phyloP scores from a whole-genome alignment of 2,329 filamentous ascomycete genomes.

The Talaromyces marneffei region DNA sequence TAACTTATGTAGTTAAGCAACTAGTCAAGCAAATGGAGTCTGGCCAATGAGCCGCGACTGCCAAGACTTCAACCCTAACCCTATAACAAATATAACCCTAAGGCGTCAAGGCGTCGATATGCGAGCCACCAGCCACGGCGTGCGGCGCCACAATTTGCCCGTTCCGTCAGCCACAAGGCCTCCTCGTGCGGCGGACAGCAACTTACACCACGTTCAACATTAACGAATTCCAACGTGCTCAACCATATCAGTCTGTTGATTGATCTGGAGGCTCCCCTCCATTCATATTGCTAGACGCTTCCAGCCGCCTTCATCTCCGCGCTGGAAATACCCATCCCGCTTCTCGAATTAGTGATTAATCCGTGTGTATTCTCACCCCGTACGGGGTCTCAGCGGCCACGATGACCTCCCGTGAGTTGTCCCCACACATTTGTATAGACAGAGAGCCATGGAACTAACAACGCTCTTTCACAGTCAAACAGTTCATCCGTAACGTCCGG shows the following conservation, averaged over 20 bases:
- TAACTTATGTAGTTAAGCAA: too few species aligned
- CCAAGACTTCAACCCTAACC: neutral
- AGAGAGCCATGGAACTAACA: conserved; percentile 14
- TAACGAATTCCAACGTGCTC: conserved; percentile 7
- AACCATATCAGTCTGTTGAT: neutral
- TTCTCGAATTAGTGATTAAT: conserved; percentile 4
- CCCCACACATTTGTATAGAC: conserved; percentile 14
- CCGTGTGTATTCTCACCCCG: conserved; percentile 14
- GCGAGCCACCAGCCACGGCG: neutral
- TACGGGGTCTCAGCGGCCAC: conserved; percentile 46
- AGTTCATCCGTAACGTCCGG: conserved; percentile 98
- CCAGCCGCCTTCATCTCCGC: neutral
- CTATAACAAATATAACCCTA: neutral
- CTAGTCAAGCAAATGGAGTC: neutral
- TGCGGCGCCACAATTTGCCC: neutral
- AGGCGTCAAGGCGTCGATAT: neutral
- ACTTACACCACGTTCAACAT: conserved; percentile 16
- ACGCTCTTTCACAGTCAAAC: conserved; percentile 65
- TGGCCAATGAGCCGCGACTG: neutral
- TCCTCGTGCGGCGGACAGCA: conserved; percentile 10
- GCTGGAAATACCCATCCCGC: neutral
- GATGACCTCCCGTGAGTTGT: conserved; percentile 54
- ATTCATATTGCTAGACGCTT: neutral
- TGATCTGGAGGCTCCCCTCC: conserved; percentile 4
- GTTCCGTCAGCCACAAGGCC: neutral